Evolutionary conservation across 108 stramenopile species (phyloP).

Genomic region (Cyclotella atomus): DNA sequence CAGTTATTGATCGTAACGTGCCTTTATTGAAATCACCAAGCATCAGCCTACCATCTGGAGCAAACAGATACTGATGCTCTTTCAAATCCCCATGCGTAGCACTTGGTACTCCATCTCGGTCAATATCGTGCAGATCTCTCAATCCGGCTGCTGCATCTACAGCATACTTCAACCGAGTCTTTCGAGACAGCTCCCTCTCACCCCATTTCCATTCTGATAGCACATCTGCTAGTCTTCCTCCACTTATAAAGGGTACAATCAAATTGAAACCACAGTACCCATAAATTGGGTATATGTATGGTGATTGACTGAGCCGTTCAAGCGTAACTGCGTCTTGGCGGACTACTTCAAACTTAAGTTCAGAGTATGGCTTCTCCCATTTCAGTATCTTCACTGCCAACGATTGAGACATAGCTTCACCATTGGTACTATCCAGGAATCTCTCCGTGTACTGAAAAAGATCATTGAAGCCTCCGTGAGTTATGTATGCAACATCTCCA

Average conservation of each 20-base stretch:
- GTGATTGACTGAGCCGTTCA: conserved; percentile 34
- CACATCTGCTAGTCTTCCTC: conserved; percentile 19
- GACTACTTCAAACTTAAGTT: conserved; percentile 47
- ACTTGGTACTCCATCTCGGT: conserved; percentile 42
- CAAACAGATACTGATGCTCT: conserved; percentile 36
- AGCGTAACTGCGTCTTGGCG: conserved; percentile 40
- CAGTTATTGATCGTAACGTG: too few species aligned
- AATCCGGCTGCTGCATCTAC: conserved; percentile 25
- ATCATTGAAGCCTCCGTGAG: conserved; percentile 8
- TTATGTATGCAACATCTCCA: not conserved
- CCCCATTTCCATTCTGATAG: conserved; percentile 14
- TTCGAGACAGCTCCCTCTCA: conserved; percentile 6
- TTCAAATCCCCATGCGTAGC: conserved; percentile 52
- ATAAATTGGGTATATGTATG: conserved; percentile 24
- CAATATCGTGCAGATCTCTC: conserved; percentile 49
- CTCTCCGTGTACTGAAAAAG: not conserved
- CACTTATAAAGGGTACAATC: conserved; percentile 26
- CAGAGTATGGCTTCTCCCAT: conserved; percentile 26
- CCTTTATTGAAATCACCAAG: conserved; percentile 18
- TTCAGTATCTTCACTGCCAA: conserved; percentile 39
- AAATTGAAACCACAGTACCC: conserved; percentile 48
- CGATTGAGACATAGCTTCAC: not conserved
- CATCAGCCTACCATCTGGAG: conserved; percentile 22
- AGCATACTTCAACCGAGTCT: conserved; percentile 34
- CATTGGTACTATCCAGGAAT: not conserved